phyloP scores from a whole-genome alignment of 1,284 basidiomycete genomes.

The Puccinia novopanici region DNA sequence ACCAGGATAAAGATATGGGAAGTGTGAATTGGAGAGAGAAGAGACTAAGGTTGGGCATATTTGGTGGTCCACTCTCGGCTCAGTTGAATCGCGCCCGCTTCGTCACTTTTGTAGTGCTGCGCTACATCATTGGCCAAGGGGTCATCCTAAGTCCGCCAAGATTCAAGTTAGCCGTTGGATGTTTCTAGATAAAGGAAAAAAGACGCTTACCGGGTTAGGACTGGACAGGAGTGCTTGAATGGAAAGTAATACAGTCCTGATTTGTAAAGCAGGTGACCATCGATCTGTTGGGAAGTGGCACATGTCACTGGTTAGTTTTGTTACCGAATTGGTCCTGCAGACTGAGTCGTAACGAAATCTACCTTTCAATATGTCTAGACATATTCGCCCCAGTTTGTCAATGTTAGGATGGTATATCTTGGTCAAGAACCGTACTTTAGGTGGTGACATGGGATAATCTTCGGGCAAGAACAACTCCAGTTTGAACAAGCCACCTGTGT shows the following conservation, averaged over 20 bases:
- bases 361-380: slow-evolving; percentile 96
- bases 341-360: slow-evolving; percentile 53
- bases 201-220: slow-evolving; percentile 73
- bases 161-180: background rate
- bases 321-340: slow-evolving; percentile 16
- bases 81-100: slow-evolving; percentile 83
- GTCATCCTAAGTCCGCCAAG: slow-evolving; percentile 67
- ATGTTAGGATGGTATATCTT: slow-evolving; percentile 99
- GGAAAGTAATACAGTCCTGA: slow-evolving; percentile 93
- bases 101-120: slow-evolving; percentile 98
- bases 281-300: slow-evolving; percentile 69
- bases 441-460: slow-evolving; percentile 98
- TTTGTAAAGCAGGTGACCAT: slow-evolving; percentile 98
- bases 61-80: slow-evolving; percentile 88
- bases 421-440: slow-evolving; percentile 96
- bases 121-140: slow-evolving; percentile 91
- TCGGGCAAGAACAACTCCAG: slow-evolving; percentile 96
- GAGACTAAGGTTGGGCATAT: slow-evolving; percentile 64
- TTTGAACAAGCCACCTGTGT: slow-evolving; percentile 82
- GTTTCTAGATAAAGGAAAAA: background rate
- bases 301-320: background rate
- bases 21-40: background rate
- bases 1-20: background rate
- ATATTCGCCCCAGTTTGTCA: slow-evolving; percentile 97
- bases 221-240: slow-evolving; percentile 92